Conservation (phyloP, 805 yeast genomes). For the Blastobotrys chiropterorum region DNA sequence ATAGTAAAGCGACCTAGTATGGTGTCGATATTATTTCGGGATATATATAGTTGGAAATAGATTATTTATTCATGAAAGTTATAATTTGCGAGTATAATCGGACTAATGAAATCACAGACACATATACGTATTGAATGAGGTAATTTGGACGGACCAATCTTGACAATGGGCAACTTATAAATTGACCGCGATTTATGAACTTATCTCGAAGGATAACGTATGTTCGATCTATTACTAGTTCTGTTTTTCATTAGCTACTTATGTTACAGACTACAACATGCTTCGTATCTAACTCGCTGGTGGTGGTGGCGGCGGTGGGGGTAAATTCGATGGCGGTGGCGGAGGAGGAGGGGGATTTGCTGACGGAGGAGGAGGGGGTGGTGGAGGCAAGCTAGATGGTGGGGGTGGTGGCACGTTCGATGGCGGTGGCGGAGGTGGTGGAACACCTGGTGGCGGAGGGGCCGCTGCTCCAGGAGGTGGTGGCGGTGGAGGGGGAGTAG, state of each 20-base stretch:
- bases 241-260: background rate
- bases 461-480: slow-evolving; percentile 1
- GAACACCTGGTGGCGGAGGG: slow-evolving; percentile 7
- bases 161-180: no score
- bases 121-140: no score
- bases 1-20: no score
- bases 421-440: slow-evolving; percentile 9
- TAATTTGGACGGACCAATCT: no score
- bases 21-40: no score
- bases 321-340: slow-evolving; percentile 7
- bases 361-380: slow-evolving; percentile 15
- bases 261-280: background rate
- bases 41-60: no score
- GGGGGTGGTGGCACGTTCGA: slow-evolving; percentile 3
- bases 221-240: no score
- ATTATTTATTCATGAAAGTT: no score
- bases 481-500: slow-evolving; percentile 4
- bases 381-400: slow-evolving; percentile 8
- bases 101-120: no score
- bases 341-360: slow-evolving; percentile 16
- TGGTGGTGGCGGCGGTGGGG: slow-evolving; percentile 14
- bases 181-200: no score
- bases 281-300: slow-evolving; percentile 2
- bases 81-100: no score
- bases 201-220: no score